phyloP scores from a whole-genome alignment of 2,329 filamentous ascomycete genomes.

The Metarhizium brunneum region DNA sequence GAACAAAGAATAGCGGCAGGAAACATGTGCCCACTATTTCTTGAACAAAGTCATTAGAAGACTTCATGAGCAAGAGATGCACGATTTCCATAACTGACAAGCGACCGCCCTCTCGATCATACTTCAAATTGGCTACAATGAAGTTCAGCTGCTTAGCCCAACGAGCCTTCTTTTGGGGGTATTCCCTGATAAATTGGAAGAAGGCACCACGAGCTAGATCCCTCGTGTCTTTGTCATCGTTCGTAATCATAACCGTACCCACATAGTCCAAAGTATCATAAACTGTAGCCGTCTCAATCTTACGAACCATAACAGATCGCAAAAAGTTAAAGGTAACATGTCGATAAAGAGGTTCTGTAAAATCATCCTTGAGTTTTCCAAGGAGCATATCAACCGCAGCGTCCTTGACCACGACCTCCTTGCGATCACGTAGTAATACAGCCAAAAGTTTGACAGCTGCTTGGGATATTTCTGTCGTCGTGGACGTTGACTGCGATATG shows the following conservation, averaged over 20 bases:
- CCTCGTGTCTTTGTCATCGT: constrained; percentile 80
- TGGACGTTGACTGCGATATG: constrained; percentile 68
- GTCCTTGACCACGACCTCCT: constrained; percentile 68
- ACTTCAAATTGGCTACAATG: constrained; percentile 82
- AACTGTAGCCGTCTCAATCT: constrained; percentile 74
- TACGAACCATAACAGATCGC: constrained; percentile 75
- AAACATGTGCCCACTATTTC: constrained; percentile 77
- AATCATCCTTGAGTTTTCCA: constrained; percentile 71
- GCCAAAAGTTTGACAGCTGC: constrained; percentile 83
- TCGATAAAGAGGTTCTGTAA: constrained; percentile 86
- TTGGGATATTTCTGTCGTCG: constrained; percentile 75
- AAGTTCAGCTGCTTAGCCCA: constrained; percentile 87
- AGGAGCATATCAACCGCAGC: constrained; percentile 75
- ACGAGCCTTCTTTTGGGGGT: constrained; percentile 81
- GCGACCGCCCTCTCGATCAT: constrained; percentile 78
- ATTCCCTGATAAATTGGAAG: constrained; percentile 89
- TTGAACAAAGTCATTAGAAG: constrained; percentile 71
- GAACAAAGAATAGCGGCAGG: constrained; percentile 72
- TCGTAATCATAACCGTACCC: constrained; percentile 88
- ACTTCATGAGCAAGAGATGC: constrained; percentile 77
- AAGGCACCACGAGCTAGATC: constrained; percentile 84
- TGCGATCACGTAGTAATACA: constrained; percentile 72
- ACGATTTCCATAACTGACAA: constrained; percentile 90
- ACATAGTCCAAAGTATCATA: constrained; percentile 90
- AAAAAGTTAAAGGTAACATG: constrained; percentile 94